A percentile compares a stretch with the other conserved stretches of the same genome.
phyloP scores from a whole-genome alignment of 1,284 basidiomycete genomes.

The Trametes sp. region DNA sequence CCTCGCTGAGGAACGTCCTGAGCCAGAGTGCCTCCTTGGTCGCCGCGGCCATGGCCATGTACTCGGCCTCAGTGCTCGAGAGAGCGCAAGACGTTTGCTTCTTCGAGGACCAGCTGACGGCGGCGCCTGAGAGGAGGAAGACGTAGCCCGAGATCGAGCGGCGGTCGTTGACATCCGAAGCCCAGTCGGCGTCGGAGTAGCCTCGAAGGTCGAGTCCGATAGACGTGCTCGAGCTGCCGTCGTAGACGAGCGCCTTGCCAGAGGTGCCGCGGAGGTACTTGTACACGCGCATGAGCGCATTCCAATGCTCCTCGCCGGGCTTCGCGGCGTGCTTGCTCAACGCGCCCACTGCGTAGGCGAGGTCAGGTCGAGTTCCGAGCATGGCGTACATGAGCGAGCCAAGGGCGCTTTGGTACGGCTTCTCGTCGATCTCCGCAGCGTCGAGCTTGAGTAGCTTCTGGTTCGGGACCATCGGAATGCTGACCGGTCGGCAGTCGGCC shows the following conservation, averaged over 20 bases:
- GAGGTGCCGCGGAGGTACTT: conserved; percentile 17
- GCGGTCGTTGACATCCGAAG: conserved; percentile 23
- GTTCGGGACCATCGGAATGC: conserved; percentile 49
- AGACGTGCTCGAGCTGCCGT: conserved; percentile 13
- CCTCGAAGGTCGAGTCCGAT: conserved; percentile 9
- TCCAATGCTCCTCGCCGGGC: conserved; percentile 24
- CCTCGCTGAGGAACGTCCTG: conserved; percentile 16
- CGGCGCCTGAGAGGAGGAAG: conserved; percentile 29
- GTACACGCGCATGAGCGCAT: conserved; percentile 24
- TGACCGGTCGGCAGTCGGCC: conserved; percentile 41
- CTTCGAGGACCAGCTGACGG: conserved; percentile 38
- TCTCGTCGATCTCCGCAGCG: conserved; percentile 9
- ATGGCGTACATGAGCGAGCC: conserved; percentile 21
- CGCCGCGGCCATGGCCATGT: conserved; percentile 21
- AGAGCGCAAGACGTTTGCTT: conserved; percentile 37
- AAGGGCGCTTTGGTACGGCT: conserved; percentile 1
- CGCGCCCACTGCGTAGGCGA: conserved; percentile 22
- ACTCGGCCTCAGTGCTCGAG: conserved; percentile 40
- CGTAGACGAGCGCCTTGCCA: not conserved
- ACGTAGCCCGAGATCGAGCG: conserved; percentile 29
- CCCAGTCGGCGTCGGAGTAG: conserved; percentile 44
- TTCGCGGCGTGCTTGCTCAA: conserved; percentile 16
- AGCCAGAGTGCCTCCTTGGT: conserved; percentile 24
- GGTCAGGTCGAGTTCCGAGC: conserved; percentile 25
- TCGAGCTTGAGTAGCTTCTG: conserved; percentile 22